Base-by-base conservation (phyloP, 1,139 yeast species). In the Nadsonia commutata region DNA sequence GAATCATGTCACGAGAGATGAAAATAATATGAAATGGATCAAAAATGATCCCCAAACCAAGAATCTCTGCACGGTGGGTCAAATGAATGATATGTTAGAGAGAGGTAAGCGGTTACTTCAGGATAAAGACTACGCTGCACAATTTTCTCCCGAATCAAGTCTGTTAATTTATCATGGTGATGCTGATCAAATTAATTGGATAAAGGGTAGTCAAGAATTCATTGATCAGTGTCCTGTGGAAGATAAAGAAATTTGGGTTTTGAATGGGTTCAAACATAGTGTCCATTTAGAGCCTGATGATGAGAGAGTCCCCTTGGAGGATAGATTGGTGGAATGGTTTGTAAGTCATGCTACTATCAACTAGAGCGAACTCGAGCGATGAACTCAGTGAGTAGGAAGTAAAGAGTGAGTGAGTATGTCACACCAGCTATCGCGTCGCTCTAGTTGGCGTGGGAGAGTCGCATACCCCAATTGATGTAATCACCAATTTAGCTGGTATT, bases 281-380 rank as follows among this genome's bases (percentile, higher is more conserved):
- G 39, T 42, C 9, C 44, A 42, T 38, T 23, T 42, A 7, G 44
- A 42, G 94, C 80, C 67, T 80, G 78, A 70, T 82, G 94, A 63
- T 83, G 80, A 68, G 90, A 86, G 52, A 86, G 90, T 58, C 85
- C 82, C 50, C 3, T 36, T 37, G 2, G 39, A 36, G n/a, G 39
- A 38, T 3, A n/a, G n/a, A 1, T 19, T 42, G 37, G 9, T 42
- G 19, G n/a, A 18, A 16, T 42, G 33, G 33, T 27, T 27, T 13
- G n/a, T n/a, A n/a, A n/a, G n/a, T n/a, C n/a, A n/a, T n/a, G n/a
- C n/a, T n/a, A n/a, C n/a, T n/a, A n/a, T n/a, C n/a, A n/a, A n/a
- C n/a, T n/a, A n/a, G n/a, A n/a, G n/a, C n/a, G n/a, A n/a, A n/a
- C n/a, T n/a, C n/a, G n/a, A n/a, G n/a, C n/a, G n/a, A n/a, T n/a